Conservation (phyloP, 495 filamentous ascomycete species). For the Apiosordaria backusii region DNA sequence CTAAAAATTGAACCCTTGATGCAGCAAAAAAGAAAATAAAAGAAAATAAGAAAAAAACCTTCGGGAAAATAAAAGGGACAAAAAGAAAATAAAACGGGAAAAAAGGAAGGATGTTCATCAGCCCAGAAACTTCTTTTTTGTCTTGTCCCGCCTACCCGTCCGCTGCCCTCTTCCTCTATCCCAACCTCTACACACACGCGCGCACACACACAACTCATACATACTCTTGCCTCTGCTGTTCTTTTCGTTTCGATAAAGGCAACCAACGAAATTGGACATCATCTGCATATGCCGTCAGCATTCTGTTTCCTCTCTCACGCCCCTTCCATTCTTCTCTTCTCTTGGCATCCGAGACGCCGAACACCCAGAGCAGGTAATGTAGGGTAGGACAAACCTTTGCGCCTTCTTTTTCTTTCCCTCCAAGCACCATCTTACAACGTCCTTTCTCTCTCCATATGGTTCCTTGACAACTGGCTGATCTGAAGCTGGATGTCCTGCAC, state of each 20-base stretch:
- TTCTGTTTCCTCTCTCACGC: neutral
- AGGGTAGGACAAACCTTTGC: neutral
- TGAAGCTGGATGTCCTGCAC: conserved; percentile 62
- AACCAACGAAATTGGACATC: neutral
- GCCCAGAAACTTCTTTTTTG: neutral
- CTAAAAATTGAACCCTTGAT: neutral
- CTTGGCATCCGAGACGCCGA: neutral
- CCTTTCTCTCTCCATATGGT: conserved; percentile 43
- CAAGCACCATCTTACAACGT: conserved; percentile 14
- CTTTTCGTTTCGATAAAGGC: neutral
- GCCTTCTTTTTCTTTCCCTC: neutral
- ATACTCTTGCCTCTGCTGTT: neutral
- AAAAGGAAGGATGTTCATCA: neutral
- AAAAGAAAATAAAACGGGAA: neutral
- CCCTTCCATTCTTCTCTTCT: neutral
- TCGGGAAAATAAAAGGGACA: neutral
- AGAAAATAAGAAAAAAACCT: conserved; percentile 4
- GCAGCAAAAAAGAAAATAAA: neutral
- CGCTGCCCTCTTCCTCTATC: neutral
- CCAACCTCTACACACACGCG: neutral
- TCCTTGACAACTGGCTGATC: conserved; percentile 54
- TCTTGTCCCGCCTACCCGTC: neutral
- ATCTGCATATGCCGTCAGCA: neutral
- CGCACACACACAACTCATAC: neutral
- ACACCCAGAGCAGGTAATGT: neutral